A percentile compares a stretch with the other conserved stretches of the same genome.
These are phyloP conservation scores for Spergularia azorica DNA, from an alignment of 179 eudicot genomes.

Conservation along the genomic window DNA sequence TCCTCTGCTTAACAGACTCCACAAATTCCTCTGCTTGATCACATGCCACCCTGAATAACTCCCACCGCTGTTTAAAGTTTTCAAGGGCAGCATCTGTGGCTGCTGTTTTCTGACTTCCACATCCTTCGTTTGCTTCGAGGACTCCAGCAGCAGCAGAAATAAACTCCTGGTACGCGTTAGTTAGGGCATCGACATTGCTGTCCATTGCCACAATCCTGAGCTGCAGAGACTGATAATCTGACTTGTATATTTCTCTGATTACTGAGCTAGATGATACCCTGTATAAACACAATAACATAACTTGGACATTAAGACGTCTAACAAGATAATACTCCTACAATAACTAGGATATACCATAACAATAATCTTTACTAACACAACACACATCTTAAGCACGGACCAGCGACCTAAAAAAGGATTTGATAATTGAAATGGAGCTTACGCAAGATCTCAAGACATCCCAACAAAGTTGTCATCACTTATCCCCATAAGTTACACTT, in stretches of 20 bases:
- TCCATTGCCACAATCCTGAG: conserved; percentile 43
- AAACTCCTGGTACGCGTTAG: conserved; percentile 64
- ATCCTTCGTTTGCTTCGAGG: conserved; percentile 64
- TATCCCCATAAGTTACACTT: neutral
- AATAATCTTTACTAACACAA: too few relatives aligned
- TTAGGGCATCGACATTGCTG: conserved; percentile 59
- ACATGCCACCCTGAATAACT: conserved; percentile 82
- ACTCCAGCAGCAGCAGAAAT: conserved; percentile 60
- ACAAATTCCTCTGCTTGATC: conserved; percentile 96
- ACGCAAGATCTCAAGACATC: neutral
- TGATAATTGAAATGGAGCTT: too few relatives aligned
- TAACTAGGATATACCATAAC: too few relatives aligned
- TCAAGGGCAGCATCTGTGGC: conserved; percentile 79
- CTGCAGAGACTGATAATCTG: neutral
- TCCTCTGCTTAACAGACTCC: conserved; percentile 88
- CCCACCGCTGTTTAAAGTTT: conserved; percentile 82
- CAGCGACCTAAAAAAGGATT: too few relatives aligned
- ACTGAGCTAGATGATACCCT: too few relatives aligned
- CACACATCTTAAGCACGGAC: too few relatives aligned
- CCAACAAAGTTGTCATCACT: neutral
- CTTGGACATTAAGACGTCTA: too few relatives aligned
- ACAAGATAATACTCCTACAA: too few relatives aligned
- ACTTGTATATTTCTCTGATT: too few relatives aligned
- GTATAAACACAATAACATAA: too few relatives aligned
- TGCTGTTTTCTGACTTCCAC: conserved; percentile 62